Evolutionary conservation across 2,329 filamentous ascomycete species (phyloP), one percentile per base, ranked within the genome.

Genomic region (Nigrograna mackinnonii): DNA sequence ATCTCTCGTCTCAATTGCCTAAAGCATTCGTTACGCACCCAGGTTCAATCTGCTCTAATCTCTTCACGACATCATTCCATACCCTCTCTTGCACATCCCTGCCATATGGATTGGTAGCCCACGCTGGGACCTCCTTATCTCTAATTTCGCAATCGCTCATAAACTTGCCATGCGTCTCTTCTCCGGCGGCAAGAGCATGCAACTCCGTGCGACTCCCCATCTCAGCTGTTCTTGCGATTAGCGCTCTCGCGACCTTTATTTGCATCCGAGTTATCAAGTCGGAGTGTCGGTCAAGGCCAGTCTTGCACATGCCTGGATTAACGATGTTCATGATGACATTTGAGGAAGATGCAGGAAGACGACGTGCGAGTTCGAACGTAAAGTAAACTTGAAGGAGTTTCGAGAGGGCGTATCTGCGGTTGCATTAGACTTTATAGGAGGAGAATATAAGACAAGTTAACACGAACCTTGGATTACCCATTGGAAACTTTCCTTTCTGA

Each of bases 221-320:
- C 16, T 46, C 43, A 13, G 43, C 39, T 4, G 43, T 37, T 19
- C 39, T 19, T 18, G 32, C 43, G 4, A 46, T 19, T 14, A 46
- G 20, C n/a, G 19, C 13, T n/a, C 16, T 11, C 20, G 18, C 16
- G 7, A 22, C 17, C 11, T 36, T 36, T 11, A 36, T 13, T 7
- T 6, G 6, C 12, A 36, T 11, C 16, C 16, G 9, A 7, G 16
- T 33, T 11, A 16, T 17, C 11, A 33, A 22, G 22, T 20, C 16
- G 17, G 12, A 7, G 12, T 36, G 11, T 7, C 34, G 34, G 12
- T 9, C 16, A 9, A 36, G 34, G 12, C 16, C 34, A 17, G 17
- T 36, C 18, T 4, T 11, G 11, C 6, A 20, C 7, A 36, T 13
- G 21, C 34, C 34, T 21, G 34, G 34, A 20, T 22, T 20, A 20